phyloP scores from a whole-genome alignment of 2,329 filamentous ascomycete genomes.

The Claviceps capensis region DNA sequence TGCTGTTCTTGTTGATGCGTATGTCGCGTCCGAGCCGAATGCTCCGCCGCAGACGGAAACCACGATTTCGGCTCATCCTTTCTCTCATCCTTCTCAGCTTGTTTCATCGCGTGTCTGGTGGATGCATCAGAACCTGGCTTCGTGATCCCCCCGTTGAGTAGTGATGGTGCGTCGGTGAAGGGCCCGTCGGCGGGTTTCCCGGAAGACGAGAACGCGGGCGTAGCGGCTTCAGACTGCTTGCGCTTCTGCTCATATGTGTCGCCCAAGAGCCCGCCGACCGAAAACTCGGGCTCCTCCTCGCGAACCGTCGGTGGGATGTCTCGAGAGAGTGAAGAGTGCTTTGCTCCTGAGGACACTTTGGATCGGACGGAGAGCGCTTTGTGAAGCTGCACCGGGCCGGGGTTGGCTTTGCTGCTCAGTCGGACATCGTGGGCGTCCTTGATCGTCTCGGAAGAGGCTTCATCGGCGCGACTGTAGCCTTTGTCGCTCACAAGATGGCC shows the following conservation, averaged over 20 bases:
- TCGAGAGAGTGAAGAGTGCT: background rate
- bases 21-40: slow-evolving; percentile 21
- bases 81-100: slow-evolving; percentile 11
- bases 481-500: background rate
- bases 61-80: slow-evolving; percentile 17
- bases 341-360: background rate
- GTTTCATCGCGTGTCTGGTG: background rate
- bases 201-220: slow-evolving; percentile 11
- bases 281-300: slow-evolving; percentile 28
- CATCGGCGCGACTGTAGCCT: background rate
- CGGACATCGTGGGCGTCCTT: slow-evolving; percentile 10
- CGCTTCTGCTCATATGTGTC: slow-evolving; percentile 31
- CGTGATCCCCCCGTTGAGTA: slow-evolving; percentile 31
- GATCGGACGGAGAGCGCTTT: background rate
- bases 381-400: background rate
- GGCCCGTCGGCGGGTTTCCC: slow-evolving; percentile 19
- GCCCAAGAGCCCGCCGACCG: slow-evolving; percentile 36
- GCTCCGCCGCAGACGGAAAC: slow-evolving; percentile 25
- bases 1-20: background rate
- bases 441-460: slow-evolving; percentile 3
- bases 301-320: slow-evolving; percentile 1
- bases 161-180: slow-evolving; percentile 43
- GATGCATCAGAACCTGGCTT: slow-evolving; percentile 9
- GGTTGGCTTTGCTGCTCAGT: slow-evolving; percentile 4
- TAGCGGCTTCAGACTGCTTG: slow-evolving; percentile 21